Evolutionary conservation across 108 stramenopile genomes (phyloP).

Genomic region (Cylindrotheca fusiformis): DNA sequence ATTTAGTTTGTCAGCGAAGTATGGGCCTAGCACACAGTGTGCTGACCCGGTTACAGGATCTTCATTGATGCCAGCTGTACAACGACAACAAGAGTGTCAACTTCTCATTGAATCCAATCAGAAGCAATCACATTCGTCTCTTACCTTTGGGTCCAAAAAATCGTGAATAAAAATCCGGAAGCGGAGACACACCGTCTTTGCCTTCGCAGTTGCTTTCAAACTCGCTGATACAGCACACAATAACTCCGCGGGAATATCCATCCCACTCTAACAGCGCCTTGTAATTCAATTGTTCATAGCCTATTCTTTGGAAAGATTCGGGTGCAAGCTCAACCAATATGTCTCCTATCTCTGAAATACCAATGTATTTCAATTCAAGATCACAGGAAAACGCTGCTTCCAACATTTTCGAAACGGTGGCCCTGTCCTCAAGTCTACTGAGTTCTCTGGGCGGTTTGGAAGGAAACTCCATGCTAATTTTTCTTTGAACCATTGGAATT

Average conservation of each 20-base stretch:
- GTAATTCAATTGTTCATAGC: conserved; percentile 45
- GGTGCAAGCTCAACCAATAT: conserved; percentile 73
- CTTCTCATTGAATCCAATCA: no score
- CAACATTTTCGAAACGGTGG: conserved; percentile 56
- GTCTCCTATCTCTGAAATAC: conserved; percentile 68
- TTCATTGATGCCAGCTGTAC: conserved; percentile 89
- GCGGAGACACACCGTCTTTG: conserved; percentile 10
- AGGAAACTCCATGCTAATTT: conserved; percentile 50
- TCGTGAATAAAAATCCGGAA: conserved; percentile 81
- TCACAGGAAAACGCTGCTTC: conserved; percentile 43
- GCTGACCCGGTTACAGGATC: conserved; percentile 97
- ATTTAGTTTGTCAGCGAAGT: conserved; percentile 79
- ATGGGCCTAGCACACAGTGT: conserved; percentile 90
- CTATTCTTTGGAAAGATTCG: conserved; percentile 53
- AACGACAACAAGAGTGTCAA: no score
- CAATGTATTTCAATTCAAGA: conserved; percentile 53
- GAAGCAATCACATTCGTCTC: no score
- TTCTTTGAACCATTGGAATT: conserved; percentile 5
- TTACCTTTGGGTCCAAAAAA: conserved; percentile 89
- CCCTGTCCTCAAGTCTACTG: conserved; percentile 24
- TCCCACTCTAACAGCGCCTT: conserved; percentile 51
- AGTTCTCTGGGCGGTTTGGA: conserved; percentile 38
- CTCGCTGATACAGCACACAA: conserved; percentile 57
- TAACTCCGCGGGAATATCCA: conserved; percentile 76
- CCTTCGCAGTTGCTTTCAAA: conserved; percentile 7